phyloP scores from a whole-genome alignment of 192 early-diverging fungal species.

The Linderina pennispora region DNA sequence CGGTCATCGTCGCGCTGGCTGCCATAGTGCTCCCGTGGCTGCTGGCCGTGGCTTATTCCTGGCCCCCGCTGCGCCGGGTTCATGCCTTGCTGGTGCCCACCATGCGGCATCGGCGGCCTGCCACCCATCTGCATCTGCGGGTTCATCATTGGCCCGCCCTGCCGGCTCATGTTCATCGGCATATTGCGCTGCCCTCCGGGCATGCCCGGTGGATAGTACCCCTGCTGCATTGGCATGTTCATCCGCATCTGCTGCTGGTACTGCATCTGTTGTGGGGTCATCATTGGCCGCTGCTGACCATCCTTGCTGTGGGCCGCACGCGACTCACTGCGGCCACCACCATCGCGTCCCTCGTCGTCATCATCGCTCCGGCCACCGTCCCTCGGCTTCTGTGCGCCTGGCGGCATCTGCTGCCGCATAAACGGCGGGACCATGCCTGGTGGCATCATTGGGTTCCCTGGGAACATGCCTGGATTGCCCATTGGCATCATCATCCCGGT shows the following conservation, averaged over 20 bases:
- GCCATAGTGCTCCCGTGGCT: background rate
- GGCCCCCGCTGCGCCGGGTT: slow-evolving; percentile 18
- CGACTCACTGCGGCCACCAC: background rate
- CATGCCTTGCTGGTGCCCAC: slow-evolving; percentile 8
- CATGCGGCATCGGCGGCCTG: slow-evolving; percentile 19
- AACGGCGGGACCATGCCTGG: slow-evolving; percentile 30
- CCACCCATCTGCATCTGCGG: slow-evolving; percentile 34
- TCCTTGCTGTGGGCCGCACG: slow-evolving; percentile 3
- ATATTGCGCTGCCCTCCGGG: slow-evolving; percentile 34
- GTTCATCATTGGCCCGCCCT: slow-evolving; percentile 3
- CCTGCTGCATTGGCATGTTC: slow-evolving; percentile 33
- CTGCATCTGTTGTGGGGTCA: slow-evolving; percentile 19
- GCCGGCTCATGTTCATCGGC: slow-evolving; percentile 19
- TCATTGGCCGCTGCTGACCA: background rate
- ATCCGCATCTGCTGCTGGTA: slow-evolving; percentile 30
- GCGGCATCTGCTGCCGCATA: slow-evolving; percentile 8
- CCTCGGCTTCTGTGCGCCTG: slow-evolving; percentile 1
- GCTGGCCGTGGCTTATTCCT: slow-evolving; percentile 2
- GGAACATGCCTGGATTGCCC: slow-evolving; percentile 33
- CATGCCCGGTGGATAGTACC: slow-evolving; percentile 23
- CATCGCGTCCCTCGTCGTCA: slow-evolving; percentile 3
- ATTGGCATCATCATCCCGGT: slow-evolving; percentile 41
- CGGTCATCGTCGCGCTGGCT: slow-evolving; percentile 16
- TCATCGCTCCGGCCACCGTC: slow-evolving; percentile 3
- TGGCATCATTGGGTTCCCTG: slow-evolving; percentile 30